Conservation (phyloP, 2,329 filamentous ascomycete genomes). For the Trichoderma atrobrunneum region DNA sequence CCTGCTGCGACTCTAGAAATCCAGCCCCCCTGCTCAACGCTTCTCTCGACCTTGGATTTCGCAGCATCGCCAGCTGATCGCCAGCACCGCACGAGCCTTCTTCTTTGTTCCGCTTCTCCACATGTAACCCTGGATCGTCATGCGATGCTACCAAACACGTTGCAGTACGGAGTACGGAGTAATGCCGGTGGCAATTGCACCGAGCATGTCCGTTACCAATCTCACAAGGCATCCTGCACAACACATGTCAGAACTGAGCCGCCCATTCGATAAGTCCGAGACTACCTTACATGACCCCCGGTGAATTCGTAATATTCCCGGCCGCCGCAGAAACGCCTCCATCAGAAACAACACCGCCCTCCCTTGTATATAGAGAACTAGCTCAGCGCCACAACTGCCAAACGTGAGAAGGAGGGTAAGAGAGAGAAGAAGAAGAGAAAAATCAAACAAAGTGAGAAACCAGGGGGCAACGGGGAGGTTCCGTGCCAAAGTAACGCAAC, state of each 20-base stretch:
- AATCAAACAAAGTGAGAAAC: neutral
- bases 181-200: neutral
- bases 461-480: neutral
- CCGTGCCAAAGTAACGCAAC: neutral
- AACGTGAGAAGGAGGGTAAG: neutral
- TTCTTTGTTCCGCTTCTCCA: neutral
- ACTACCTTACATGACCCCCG: neutral
- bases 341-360: neutral
- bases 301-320: neutral
- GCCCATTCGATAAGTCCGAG: neutral
- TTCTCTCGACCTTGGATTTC: neutral
- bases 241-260: neutral
- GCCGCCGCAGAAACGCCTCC: neutral
- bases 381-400: neutral
- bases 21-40: neutral
- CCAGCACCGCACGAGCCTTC: neutral
- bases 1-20: neutral
- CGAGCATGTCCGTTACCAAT: neutral
- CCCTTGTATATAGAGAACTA: neutral
- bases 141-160: neutral
- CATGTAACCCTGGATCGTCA: constrained; percentile 15
- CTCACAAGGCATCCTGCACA: neutral
- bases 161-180: constrained; percentile 14
- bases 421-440: neutral
- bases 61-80: neutral